Conservation (phyloP, 1,284 basidiomycete species). For the Grifola frondosa region DNA sequence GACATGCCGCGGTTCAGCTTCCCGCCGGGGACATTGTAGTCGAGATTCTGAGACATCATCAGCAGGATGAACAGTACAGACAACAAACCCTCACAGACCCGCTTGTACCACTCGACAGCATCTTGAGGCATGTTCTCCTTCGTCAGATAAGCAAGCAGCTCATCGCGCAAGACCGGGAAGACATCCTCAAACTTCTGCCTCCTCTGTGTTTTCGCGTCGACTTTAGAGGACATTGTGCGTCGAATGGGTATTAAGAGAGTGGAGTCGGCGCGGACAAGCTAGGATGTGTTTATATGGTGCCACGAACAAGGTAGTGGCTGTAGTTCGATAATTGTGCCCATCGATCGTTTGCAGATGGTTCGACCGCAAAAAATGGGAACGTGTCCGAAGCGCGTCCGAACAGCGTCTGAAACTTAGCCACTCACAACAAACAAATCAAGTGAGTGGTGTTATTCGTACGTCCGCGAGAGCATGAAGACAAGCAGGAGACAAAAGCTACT, state of each 20-base stretch:
- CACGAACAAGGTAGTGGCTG: too few relatives aligned
- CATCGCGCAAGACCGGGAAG: slow-evolving; percentile 52
- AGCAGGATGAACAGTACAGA: background rate
- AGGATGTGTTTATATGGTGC: too few relatives aligned
- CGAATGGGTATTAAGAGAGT: background rate
- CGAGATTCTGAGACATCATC: slow-evolving; percentile 63
- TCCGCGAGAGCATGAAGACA: slow-evolving; percentile 1
- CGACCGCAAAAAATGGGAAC: too few relatives aligned
- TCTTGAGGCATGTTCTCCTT: slow-evolving; percentile 79
- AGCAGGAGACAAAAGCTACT: slow-evolving; percentile 8
- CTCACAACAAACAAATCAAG: background rate
- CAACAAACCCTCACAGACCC: slow-evolving; percentile 44
- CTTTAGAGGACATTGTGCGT: slow-evolving; percentile 15
- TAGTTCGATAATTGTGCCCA: too few relatives aligned
- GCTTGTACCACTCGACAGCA: slow-evolving; percentile 79
- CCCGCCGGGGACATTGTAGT: slow-evolving; percentile 94
- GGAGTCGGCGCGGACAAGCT: too few relatives aligned
- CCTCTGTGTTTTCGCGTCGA: slow-evolving; percentile 40
- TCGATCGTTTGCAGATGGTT: too few relatives aligned
- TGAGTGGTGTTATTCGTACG: slow-evolving; percentile 1
- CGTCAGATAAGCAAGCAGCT: slow-evolving; percentile 64
- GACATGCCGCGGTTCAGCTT: slow-evolving; percentile 97
- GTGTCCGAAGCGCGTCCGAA: too few relatives aligned
- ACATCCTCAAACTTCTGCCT: slow-evolving; percentile 54
- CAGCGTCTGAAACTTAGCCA: background rate